A percentile compares a stretch with the other conserved stretches of the same genome.
phyloP scores from a whole-genome alignment of 2,329 filamentous ascomycete species.

The Aspergillus oerlinghausenensis region DNA sequence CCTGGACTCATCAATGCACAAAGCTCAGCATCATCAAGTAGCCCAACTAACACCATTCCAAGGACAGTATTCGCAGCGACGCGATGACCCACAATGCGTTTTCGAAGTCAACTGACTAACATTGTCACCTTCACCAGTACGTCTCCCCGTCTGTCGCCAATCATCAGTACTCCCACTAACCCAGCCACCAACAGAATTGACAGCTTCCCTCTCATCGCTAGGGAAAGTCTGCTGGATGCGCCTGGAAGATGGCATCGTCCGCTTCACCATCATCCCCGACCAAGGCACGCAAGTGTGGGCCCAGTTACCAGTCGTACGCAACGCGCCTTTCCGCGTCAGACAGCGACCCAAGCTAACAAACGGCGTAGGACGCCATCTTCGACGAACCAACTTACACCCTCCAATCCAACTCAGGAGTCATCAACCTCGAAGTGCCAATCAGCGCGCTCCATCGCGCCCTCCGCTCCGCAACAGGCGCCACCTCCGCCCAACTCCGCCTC shows the following conservation, averaged over 20 bases:
- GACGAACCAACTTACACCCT: constrained; percentile 70
- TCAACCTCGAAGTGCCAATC: constrained; percentile 95
- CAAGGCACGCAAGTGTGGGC: constrained; percentile 96
- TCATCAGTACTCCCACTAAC: constrained; percentile 16
- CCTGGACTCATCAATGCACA: background rate
- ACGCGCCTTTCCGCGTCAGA: no score
- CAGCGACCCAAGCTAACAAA: background rate
- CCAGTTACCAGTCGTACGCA: constrained; percentile 50
- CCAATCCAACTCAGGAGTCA: constrained; percentile 86
- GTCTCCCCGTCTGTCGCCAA: constrained; percentile 18
- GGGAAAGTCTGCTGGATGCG: constrained; percentile 89
- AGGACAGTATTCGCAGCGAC: background rate
- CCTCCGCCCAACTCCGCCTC: constrained; percentile 77
- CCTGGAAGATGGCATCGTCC: constrained; percentile 78
- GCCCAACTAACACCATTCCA: background rate
- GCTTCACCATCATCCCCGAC: constrained; percentile 94
- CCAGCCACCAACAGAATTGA: constrained; percentile 49
- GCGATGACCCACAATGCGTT: constrained; percentile 26
- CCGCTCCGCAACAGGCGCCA: constrained; percentile 76
- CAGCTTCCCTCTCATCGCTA: constrained; percentile 58
- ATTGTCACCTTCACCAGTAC: constrained; percentile 48
- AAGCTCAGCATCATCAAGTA: background rate
- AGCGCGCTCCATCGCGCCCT: constrained; percentile 83
- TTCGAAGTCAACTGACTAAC: constrained; percentile 29
- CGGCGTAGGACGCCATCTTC: constrained; percentile 70